Evolutionary conservation across 768 basidiomycete genomes (phyloP).

Genomic region (Exsudoporus frostii): DNA sequence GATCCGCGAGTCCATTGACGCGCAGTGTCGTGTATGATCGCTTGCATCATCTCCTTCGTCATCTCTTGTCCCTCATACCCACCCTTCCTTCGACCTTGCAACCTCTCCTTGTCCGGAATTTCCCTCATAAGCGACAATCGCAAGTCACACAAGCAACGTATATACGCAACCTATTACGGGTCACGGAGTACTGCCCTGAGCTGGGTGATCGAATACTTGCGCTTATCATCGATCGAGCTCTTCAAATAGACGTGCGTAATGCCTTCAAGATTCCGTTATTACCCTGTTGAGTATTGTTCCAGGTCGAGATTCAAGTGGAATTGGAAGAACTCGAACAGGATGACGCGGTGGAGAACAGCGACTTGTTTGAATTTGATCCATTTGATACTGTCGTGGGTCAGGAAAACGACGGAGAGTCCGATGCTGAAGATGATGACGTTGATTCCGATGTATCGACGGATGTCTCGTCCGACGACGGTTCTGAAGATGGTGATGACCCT

Average conservation of each 20-base stretch:
- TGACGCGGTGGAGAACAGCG: constrained; percentile 47
- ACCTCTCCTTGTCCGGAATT: constrained; percentile 78
- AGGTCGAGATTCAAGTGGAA: constrained; percentile 98
- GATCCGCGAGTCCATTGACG: constrained; percentile 69
- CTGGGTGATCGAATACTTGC: constrained; percentile 79
- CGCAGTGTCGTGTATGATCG: constrained; percentile 83
- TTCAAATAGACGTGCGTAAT: constrained; percentile 86
- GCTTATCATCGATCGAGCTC: constrained; percentile 88
- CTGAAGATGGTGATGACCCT: constrained; percentile 38
- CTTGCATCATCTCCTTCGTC: constrained; percentile 78
- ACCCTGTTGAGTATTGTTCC: neutral
- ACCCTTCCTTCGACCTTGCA: constrained; percentile 86
- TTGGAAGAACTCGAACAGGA: constrained; percentile 85
- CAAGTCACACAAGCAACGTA: constrained; percentile 81
- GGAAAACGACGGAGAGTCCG: constrained; percentile 60
- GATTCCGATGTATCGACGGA: constrained; percentile 62
- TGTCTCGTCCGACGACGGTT: constrained; percentile 67
- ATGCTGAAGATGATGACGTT: constrained; percentile 49
- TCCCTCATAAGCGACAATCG: constrained; percentile 91
- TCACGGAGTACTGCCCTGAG: constrained; percentile 87
- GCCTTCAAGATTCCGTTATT: neutral
- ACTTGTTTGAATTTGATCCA: constrained; percentile 75
- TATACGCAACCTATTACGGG: constrained; percentile 80
- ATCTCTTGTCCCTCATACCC: constrained; percentile 87
- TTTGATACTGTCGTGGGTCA: constrained; percentile 84